A percentile compares a stretch with the other conserved stretches of the same genome.
Conservation (phyloP, 768 basidiomycete genomes). For the Kwoniella sp. region DNA sequence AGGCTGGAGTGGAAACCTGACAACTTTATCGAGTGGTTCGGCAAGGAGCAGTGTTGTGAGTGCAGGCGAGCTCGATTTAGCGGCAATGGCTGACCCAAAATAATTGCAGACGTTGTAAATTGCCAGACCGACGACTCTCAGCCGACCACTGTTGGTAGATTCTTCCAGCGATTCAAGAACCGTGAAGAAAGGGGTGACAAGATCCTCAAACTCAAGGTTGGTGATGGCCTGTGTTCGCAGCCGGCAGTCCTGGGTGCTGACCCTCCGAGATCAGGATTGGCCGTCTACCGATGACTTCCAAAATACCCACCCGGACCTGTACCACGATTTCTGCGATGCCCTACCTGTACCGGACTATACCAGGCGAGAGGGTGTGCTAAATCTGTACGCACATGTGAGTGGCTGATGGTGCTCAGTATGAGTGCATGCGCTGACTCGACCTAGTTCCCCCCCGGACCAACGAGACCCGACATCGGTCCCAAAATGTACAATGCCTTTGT, state of each 20-base stretch:
- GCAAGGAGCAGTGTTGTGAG: slow-evolving; percentile 38
- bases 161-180: slow-evolving; percentile 73
- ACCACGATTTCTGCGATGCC: slow-evolving; percentile 72
- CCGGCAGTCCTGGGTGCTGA: background rate
- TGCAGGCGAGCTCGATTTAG: background rate
- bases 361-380: slow-evolving; percentile 80
- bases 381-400: slow-evolving; percentile 78
- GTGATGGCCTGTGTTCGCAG: slow-evolving; percentile 1
- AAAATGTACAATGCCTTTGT: slow-evolving; percentile 88
- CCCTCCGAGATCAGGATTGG: slow-evolving; percentile 66
- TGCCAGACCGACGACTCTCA: slow-evolving; percentile 70
- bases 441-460: slow-evolving; percentile 29
- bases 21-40: slow-evolving; percentile 63
- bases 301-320: slow-evolving; percentile 74
- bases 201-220: slow-evolving; percentile 72
- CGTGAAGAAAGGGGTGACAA: slow-evolving; percentile 54
- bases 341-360: slow-evolving; percentile 87
- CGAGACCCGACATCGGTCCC: slow-evolving; percentile 59
- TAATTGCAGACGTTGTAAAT: slow-evolving; percentile 74
- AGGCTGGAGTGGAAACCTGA: slow-evolving; percentile 73
- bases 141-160: slow-evolving; percentile 65
- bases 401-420: background rate
- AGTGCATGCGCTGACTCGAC: too few species aligned
- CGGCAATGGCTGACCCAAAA: slow-evolving; percentile 49
- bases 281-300: slow-evolving; percentile 82